phyloP scores from a whole-genome alignment of 192 early-diverging fungal species.

The Linnemannia schmuckeri region DNA sequence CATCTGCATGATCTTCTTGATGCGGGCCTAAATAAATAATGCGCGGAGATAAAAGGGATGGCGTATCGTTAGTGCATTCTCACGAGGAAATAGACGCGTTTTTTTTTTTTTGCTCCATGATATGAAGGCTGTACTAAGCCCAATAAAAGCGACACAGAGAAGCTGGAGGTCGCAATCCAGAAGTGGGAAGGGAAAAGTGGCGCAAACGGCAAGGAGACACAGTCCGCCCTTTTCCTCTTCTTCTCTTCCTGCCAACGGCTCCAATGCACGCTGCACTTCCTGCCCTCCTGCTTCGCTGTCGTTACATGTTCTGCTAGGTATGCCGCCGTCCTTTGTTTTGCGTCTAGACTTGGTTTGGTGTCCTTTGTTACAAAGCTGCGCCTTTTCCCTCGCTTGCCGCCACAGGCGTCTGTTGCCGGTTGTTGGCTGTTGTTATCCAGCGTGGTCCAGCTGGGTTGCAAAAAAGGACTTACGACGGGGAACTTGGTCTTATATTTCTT shows the following conservation, averaged over 20 bases:
- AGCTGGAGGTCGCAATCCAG: neutral
- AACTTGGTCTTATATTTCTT: slow-evolving; percentile 94
- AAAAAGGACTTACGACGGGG: slow-evolving; percentile 80
- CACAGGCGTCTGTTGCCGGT: neutral
- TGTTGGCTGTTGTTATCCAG: neutral
- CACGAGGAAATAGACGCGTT: slow-evolving; percentile 6
- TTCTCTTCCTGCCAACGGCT: neutral
- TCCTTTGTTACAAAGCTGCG: too few species aligned
- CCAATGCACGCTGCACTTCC: neutral
- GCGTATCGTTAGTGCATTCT: neutral
- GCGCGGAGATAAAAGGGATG: neutral
- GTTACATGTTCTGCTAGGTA: too few species aligned
- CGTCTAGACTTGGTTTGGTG: too few species aligned
- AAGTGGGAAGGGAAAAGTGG: neutral
- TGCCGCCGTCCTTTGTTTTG: too few species aligned
- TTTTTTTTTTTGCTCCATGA: neutral
- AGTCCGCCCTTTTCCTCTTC: neutral
- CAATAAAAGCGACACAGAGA: neutral
- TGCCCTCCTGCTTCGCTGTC: neutral
- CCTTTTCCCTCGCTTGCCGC: too few species aligned
- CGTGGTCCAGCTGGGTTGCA: neutral
- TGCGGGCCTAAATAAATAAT: slow-evolving; percentile 81
- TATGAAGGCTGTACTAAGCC: neutral
- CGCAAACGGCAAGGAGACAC: neutral
- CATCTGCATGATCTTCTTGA: slow-evolving; percentile 99